A percentile compares a stretch with the other conserved stretches of the same genome.
Evolutionary conservation across 805 yeast species (phyloP).

Genomic region (Candida germanica): DNA sequence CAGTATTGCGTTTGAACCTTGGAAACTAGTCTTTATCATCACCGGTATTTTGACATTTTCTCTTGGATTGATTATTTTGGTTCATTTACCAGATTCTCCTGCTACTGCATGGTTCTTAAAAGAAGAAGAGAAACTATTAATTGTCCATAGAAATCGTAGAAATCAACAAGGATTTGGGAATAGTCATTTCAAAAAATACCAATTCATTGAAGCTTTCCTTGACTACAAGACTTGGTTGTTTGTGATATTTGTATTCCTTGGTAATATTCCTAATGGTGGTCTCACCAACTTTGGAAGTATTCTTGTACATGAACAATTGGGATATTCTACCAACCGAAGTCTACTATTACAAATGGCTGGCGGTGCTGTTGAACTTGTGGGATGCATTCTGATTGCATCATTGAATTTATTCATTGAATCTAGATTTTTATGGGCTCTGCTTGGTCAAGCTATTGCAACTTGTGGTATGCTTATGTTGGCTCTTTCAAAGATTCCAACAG

Average conservation of each 20-base stretch:
- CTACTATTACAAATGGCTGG: constrained; percentile 44
- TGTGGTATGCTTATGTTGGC: constrained; percentile 39
- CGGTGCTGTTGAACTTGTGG: constrained; percentile 47
- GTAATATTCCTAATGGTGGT: constrained; percentile 38
- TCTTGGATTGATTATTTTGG: constrained; percentile 44
- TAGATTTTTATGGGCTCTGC: constrained; percentile 24
- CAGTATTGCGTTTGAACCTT: constrained; percentile 44
- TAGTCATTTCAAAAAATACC: constrained; percentile 33
- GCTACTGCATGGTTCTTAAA: constrained; percentile 37
- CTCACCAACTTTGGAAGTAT: constrained; percentile 35
- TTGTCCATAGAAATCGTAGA: constrained; percentile 28
- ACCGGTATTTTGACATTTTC: constrained; percentile 58
- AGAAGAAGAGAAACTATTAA: constrained; percentile 30
- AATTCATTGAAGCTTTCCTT: constrained; percentile 33
- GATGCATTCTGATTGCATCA: constrained; percentile 29
- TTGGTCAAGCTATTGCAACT: constrained; percentile 21
- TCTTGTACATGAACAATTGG: constrained; percentile 23
- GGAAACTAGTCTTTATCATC: constrained; percentile 60
- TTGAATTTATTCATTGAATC: constrained; percentile 23
- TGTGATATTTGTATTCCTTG: constrained; percentile 23
- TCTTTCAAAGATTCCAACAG: constrained; percentile 29
- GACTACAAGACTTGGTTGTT: constrained; percentile 35
- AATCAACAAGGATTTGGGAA: constrained; percentile 45
- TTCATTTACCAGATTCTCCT: constrained; percentile 43
- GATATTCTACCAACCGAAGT: constrained; percentile 27